phyloP scores from a whole-genome alignment of 305 asterid genomes.

The Galium porrigens region DNA sequence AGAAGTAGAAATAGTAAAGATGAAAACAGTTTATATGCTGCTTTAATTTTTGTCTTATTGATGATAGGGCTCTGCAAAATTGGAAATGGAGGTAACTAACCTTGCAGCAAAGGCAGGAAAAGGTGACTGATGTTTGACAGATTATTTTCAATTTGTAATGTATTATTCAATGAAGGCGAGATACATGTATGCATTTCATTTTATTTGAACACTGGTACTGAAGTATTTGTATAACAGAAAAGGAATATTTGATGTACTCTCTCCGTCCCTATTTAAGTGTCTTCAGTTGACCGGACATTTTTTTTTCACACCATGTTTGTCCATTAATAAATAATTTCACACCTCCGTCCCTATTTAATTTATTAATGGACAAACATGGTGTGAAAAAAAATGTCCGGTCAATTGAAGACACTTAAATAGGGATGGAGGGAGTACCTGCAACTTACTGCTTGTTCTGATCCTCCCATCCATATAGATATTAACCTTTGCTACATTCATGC shows the following conservation, averaged over 20 bases:
- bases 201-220: neutral
- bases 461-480: neutral
- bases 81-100: slow-evolving; percentile 99
- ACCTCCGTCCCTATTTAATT: too few species aligned
- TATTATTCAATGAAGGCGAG: neutral
- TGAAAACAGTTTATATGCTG: neutral
- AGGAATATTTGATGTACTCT: neutral
- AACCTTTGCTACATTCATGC: neutral
- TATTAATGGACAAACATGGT: too few species aligned
- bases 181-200: neutral
- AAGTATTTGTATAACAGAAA: neutral
- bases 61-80: slow-evolving; percentile 68
- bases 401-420: too few species aligned
- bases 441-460: neutral
- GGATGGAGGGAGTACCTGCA: too few species aligned
- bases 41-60: slow-evolving; percentile 7
- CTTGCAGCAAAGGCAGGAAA: slow-evolving; percentile 99
- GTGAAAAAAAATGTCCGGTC: too few species aligned
- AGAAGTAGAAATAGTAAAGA: neutral
- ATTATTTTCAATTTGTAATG: neutral
- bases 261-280: too few species aligned
- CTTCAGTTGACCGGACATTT: too few species aligned
- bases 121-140: slow-evolving; percentile 40
- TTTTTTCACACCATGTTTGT: too few species aligned
- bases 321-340: too few species aligned